A percentile compares a stretch with the other conserved stretches of the same genome.
phyloP scores from a whole-genome alignment of 1,284 basidiomycete genomes.

The Rugiboletus extremiorientalis region DNA sequence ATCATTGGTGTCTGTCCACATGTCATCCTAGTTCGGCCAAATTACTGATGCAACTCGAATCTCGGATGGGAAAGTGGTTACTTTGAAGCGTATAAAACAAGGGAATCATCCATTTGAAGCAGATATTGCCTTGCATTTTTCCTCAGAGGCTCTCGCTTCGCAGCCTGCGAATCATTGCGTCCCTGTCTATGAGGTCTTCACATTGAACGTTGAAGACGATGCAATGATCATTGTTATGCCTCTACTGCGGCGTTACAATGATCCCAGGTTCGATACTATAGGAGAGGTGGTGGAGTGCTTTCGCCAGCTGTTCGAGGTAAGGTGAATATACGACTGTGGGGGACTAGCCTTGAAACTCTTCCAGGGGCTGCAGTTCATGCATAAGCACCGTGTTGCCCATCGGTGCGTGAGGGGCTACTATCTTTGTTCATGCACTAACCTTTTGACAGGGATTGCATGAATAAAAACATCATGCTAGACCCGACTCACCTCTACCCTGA shows the following conservation, averaged over 20 bases:
- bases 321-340: neutral
- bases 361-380: conserved; percentile 24
- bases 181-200: conserved; percentile 34
- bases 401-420: neutral
- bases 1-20: neutral
- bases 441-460: conserved; percentile 13
- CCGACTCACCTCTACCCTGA: conserved; percentile 27
- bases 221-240: conserved; percentile 34
- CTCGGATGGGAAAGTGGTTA: conserved; percentile 25
- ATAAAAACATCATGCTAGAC: conserved; percentile 43
- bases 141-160: conserved; percentile 9
- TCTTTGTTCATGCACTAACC: neutral
- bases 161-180: conserved; percentile 36
- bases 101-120: conserved; percentile 25
- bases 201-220: conserved; percentile 9
- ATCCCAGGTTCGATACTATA: conserved; percentile 32
- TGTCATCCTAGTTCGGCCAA: conserved; percentile 4
- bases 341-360: neutral
- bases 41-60: conserved; percentile 36
- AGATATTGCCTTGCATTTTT: conserved; percentile 27
- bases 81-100: neutral
- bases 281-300: conserved; percentile 38
- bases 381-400: conserved; percentile 15
- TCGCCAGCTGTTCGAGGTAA: conserved; percentile 39
- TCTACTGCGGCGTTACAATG: conserved; percentile 24